Evolutionary conservation across 306 rosid species (phyloP), one percentile per base, ranked within the genome.

Genomic region (Trifolium dubium): DNA sequence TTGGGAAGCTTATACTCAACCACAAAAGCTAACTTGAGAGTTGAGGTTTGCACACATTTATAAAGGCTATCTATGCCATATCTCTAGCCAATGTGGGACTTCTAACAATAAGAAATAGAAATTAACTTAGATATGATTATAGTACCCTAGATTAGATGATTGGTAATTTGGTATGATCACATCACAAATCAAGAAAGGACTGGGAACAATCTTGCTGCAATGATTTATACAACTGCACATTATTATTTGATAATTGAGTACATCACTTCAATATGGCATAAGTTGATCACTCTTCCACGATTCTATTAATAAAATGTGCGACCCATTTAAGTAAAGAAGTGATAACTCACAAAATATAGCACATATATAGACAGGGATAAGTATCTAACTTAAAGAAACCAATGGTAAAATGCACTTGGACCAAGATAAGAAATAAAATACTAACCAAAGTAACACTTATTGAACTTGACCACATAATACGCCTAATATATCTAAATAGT

Each of bases 201-300:
- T 13, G n/a, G 32, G 46, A 55, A 59, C 56, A 31, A 19, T 64
- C 63, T 37, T 64, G 41, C 64, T 74, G 64, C 51, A 35, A 39
- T 50, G 67, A 15, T 64, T 62, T 28, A 6, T 39, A 29, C 30
- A 51, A 66, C 58, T 28, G 9, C 23, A 6, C 6, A 23, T 13
- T 67, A 30, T 43, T 41, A 6, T 43, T n/a, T 72, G 56, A 40
- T 56, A 39, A 34, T 50, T 51, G 75, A 37, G 50, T 28, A 28
- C 43, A 58, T 72, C 32, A n/a, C 68, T 29, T 72, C 30, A 72
- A 43, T 17, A 55, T 55, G 32, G 32, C 62, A 23, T 55, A 55
- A 55, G 61, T 55, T 55, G 62, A 55, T 55, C 62, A 53, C 59
- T 53, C 30, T 53, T 18, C 59, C 10, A 8, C 29, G 23, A 1